phyloP scores from a whole-genome alignment of 176 grass and related monocot species.

The Areca catechu region DNA sequence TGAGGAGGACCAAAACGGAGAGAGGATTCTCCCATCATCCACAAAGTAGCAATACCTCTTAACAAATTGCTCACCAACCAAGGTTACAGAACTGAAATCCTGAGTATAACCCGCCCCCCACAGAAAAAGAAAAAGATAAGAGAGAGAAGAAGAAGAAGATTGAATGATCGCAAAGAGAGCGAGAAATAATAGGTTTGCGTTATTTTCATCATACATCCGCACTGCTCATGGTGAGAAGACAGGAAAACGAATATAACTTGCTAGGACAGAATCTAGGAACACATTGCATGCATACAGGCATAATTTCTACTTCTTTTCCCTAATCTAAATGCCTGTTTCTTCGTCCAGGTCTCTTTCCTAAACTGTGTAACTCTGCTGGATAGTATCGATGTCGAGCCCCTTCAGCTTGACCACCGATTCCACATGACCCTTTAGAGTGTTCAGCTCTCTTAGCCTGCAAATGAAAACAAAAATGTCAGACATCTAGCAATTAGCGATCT shows the following conservation, averaged over 20 bases:
- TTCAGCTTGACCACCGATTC: constrained; percentile 41
- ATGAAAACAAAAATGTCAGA: not conserved
- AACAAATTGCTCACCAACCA: too few relatives aligned
- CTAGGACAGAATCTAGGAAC: not conserved
- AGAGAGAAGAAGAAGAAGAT: too few relatives aligned
- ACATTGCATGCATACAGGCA: constrained; percentile 8
- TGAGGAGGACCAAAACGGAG: too few relatives aligned
- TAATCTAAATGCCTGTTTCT: not conserved
- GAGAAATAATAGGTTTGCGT: not conserved
- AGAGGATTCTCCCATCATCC: too few relatives aligned
- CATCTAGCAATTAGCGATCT: too few relatives aligned
- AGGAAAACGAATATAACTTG: not conserved
- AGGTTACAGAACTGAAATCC: too few relatives aligned
- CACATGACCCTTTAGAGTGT: constrained; percentile 40
- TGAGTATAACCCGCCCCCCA: too few relatives aligned
- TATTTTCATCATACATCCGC: constrained; percentile 31
- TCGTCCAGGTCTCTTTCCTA: constrained; percentile 7
- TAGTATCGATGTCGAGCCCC: constrained; percentile 30
- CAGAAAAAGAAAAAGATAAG: too few relatives aligned
- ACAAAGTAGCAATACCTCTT: too few relatives aligned
- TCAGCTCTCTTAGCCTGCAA: constrained; percentile 26
- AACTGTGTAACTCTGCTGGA: constrained; percentile 40
- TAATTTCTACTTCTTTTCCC: constrained; percentile 1
- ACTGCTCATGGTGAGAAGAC: constrained; percentile 12
- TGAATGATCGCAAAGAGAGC: too few relatives aligned